Conservation (phyloP, 768 basidiomycete genomes). For the Mrakia blollopis region DNA sequence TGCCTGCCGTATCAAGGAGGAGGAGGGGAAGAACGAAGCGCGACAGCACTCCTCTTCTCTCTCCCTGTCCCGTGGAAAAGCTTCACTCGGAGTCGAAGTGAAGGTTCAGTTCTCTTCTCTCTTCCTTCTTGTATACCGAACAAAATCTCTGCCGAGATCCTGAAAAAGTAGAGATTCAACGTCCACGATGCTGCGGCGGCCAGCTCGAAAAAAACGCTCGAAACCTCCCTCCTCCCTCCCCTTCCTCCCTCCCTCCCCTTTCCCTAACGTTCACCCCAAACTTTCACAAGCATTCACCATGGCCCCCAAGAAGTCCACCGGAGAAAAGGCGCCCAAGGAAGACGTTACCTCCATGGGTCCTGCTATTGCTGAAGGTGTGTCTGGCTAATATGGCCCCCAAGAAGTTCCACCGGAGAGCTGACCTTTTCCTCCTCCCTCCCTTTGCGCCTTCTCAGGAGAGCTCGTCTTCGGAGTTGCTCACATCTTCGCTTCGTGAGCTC, state of each 20-base stretch:
- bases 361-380: conserved; percentile 25
- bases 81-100: too few relatives aligned
- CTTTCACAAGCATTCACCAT: not conserved
- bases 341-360: conserved; percentile 52
- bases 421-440: conserved; percentile 8
- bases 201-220: too few relatives aligned
- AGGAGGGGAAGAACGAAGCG: too few relatives aligned
- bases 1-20: too few relatives aligned
- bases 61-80: not conserved
- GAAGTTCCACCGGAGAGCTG: too few relatives aligned
- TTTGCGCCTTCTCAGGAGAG: conserved; percentile 64
- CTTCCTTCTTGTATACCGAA: not conserved
- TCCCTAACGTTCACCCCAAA: not conserved
- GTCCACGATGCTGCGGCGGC: too few relatives aligned
- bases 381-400: too few relatives aligned
- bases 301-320: conserved; percentile 29
- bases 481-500: conserved; percentile 76
- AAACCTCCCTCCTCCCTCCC: not conserved
- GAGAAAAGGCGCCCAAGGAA: conserved; percentile 52
- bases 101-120: too few relatives aligned
- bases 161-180: too few relatives aligned
- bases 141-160: too few relatives aligned
- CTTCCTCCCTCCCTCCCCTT: not conserved
- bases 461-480: conserved; percentile 97
- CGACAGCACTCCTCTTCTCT: not conserved